Conservation (phyloP, 176 grass and related monocot species). For the Guadua angustifolia region DNA sequence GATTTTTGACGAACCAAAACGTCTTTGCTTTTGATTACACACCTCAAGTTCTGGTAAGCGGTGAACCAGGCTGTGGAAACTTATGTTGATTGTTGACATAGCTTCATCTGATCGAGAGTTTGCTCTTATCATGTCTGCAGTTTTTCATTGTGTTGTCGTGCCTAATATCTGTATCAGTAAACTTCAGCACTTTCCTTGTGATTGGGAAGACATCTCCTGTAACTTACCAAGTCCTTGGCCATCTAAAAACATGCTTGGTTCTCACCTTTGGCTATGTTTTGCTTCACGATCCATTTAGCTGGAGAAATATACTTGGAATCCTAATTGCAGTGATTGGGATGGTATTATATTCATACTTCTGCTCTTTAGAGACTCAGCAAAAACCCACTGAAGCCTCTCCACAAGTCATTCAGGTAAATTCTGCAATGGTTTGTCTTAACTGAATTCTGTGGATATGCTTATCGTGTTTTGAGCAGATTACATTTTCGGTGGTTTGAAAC, state of each 20-base stretch:
- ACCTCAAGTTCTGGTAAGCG: constrained; percentile 91
- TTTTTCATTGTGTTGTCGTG: constrained; percentile 95
- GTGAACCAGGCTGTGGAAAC: background rate
- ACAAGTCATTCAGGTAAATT: constrained; percentile 77
- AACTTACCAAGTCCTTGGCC: constrained; percentile 96
- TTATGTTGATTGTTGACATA: constrained; percentile 21
- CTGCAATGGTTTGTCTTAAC: background rate
- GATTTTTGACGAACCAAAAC: constrained; percentile 86
- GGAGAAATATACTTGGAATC: constrained; percentile 97
- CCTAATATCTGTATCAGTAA: constrained; percentile 95
- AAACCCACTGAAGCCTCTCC: constrained; percentile 73
- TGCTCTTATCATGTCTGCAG: constrained; percentile 58
- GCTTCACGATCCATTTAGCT: constrained; percentile 96
- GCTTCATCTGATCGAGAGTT: constrained; percentile 34
- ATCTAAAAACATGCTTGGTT: constrained; percentile 97
- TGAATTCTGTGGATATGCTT: constrained; percentile 17
- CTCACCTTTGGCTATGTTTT: constrained; percentile 92
- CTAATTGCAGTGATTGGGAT: constrained; percentile 91
- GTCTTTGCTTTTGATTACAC: constrained; percentile 97
- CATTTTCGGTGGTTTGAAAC: background rate
- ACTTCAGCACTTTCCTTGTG: constrained; percentile 98
- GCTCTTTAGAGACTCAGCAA: constrained; percentile 63
- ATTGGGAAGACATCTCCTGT: constrained; percentile 98
- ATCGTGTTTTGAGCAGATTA: constrained; percentile 5
- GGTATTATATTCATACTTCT: constrained; percentile 90